phyloP scores from a whole-genome alignment of 2,329 filamentous ascomycete genomes.

The Epichloe sylvatica region DNA sequence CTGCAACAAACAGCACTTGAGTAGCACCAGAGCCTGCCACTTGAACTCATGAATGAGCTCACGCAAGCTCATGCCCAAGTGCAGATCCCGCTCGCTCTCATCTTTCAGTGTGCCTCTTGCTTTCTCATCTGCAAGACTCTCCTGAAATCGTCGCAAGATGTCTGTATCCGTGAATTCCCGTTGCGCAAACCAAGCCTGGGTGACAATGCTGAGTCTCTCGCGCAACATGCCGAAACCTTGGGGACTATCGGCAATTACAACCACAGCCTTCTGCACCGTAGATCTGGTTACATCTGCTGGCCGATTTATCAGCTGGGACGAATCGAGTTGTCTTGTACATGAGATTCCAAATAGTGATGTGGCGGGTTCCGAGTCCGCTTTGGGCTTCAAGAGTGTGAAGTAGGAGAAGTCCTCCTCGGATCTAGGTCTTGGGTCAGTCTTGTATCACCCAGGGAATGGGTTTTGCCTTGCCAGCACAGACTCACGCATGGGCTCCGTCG shows the following conservation, averaged over 20 bases:
- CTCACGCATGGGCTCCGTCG: constrained; percentile 86
- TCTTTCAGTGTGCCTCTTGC: constrained; percentile 41
- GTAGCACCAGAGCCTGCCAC: constrained; percentile 82
- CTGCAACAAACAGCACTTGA: constrained; percentile 88
- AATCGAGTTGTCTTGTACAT: constrained; percentile 83
- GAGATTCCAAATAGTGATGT: constrained; percentile 92
- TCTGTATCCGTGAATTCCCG: constrained; percentile 82
- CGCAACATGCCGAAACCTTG: constrained; percentile 82
- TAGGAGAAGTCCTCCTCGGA: constrained; percentile 95
- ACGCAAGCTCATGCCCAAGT: constrained; percentile 74
- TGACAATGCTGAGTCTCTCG: constrained; percentile 80
- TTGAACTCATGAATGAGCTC: constrained; percentile 91
- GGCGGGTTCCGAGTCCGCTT: constrained; percentile 37
- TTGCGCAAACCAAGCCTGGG: constrained; percentile 92
- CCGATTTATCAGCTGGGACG: constrained; percentile 60
- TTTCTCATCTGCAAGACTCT: constrained; percentile 63
- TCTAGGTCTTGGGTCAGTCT: constrained; percentile 26
- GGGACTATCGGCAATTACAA: constrained; percentile 84
- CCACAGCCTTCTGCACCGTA: constrained; percentile 94
- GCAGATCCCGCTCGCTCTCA: constrained; percentile 68
- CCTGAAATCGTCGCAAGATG: constrained; percentile 81
- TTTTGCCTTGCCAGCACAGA: constrained; percentile 8
- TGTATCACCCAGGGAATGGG: background rate
- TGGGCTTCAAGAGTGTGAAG: constrained; percentile 71
- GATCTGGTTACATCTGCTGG: constrained; percentile 88